phyloP scores from a whole-genome alignment of 169 alveolate species.

The Plasmodium vinckei region DNA sequence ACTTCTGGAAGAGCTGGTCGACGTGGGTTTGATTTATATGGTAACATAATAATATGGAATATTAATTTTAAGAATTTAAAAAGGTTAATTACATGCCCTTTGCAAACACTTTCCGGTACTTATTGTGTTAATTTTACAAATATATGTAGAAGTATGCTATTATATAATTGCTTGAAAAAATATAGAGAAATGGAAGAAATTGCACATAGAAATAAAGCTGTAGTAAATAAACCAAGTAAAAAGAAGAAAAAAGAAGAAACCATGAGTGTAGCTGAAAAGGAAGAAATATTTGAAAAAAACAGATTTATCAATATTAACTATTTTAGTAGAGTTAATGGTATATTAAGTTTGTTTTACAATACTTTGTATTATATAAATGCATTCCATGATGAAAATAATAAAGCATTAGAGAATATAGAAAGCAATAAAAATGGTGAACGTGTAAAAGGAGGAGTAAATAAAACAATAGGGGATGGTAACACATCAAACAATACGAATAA shows the following conservation, averaged over 20 bases:
- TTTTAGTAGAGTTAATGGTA: constrained; percentile 67
- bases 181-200: constrained; percentile 45
- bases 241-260: constrained; percentile 65
- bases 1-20: constrained; percentile 95
- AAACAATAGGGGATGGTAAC: neutral
- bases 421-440: neutral
- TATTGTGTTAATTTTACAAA: constrained; percentile 65
- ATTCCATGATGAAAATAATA: constrained; percentile 12
- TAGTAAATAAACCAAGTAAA: constrained; percentile 51
- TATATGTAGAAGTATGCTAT: constrained; percentile 73
- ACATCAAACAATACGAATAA: neutral
- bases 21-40: constrained; percentile 93
- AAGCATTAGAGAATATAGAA: neutral
- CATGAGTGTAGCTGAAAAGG: constrained; percentile 71
- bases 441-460: neutral
- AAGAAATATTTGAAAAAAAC: constrained; percentile 66
- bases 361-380: constrained; percentile 64
- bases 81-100: constrained; percentile 84
- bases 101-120: constrained; percentile 85
- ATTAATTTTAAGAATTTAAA: constrained; percentile 88
- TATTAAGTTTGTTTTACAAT: constrained; percentile 56
- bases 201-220: constrained; percentile 17
- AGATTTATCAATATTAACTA: constrained; percentile 52
- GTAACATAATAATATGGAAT: constrained; percentile 92
- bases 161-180: constrained; percentile 51